Base-by-base conservation (phyloP, 495 filamentous ascomycete genomes). In the Jackrogersella minutella region DNA sequence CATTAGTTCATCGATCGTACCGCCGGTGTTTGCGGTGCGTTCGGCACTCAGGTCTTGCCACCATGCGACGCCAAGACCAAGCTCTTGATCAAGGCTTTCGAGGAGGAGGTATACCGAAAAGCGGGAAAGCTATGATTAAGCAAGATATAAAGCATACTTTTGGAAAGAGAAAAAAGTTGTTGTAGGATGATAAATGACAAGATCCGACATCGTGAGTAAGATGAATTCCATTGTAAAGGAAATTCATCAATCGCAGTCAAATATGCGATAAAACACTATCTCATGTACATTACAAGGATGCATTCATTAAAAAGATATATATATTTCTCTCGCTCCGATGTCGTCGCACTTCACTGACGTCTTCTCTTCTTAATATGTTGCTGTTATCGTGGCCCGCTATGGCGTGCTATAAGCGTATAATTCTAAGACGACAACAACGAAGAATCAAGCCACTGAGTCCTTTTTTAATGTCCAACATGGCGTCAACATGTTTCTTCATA, bases 1-100 rank as follows among this genome's bases (percentile, higher is more conserved):
- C 30, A 21, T 33, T 36, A 79, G 77, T 77, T 74, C 33, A 74
- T 79, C 58, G 77, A 79, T 47, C 69, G 75, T 26, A 33, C 47
- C 10, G 59, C 71, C 0, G 75, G 77, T 17, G 64, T 74, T 4
- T 76, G 73, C 52, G 76, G 71, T 17, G 41, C 66, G 4, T 77
- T 78, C 51, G 77, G 73, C 5, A 72, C 71, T 17, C 74, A 77
- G 59, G 31, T 74, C 13, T 0, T 68, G 33, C 67, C 64, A 9
- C 61, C 68, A 21, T 64, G 33, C 4, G 73, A 79, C 36, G 43
- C 52, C 6, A 9, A 30, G 19, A 59, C 70, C 11, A 37, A 44
- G 43, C 34, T 51, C n/a, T 34, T 71, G 34, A 70, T 77, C 2
- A 62, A 61, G 64, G 72, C 68, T 22, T 78, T 78, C 34, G 74